Evolutionary conservation across 208 protist species (phyloP), one percentile per base, ranked within the genome.

Genomic region (Dictyostelium gargantuum): DNA sequence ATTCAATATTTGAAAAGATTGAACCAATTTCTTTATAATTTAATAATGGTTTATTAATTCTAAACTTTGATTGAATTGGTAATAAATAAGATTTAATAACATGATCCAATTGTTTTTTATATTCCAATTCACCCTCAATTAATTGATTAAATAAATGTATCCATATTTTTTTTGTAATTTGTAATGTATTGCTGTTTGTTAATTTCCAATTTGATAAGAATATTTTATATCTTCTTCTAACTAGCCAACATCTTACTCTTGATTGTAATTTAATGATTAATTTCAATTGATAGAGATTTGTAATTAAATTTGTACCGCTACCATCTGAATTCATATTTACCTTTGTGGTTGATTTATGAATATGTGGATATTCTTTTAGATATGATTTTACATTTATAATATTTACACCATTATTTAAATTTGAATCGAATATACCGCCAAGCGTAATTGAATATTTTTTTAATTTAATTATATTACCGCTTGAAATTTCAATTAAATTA

Each of bases 341-440:
- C n/a, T 42, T 44, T 44, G 35, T 38, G 40, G 32, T n/a, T 38
- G 32, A 38, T 40, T 70, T 58, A n/a, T 15, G 6, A 17, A 86
- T 19, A 26, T 54, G 72, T 26, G 82, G 82, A 89, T 52, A 89
- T 3, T 35, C 35, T 26, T 79, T 52, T 35, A 68, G 19, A 68
- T 89, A 89, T 50, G 82, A 52, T 79, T 89, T 89, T 9, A 89
- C 50, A 89, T 79, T 89, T 21, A 89, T 19, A 68, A 89, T 89
- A 46, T 6, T 17, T 38, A 23, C 19, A 6, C 70, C 70, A 79
- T 63, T 68, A 13, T 38, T 10, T 76, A 89, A 48, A 61, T 89
- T 89, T 66, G 29, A n/a, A 68, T 89, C 82, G 19, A 23, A 46
- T 40, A 68, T 50, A 13, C 1, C n/a, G n/a, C n/a, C 6, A 17